Percentiles rank a stretch among this genome's conserved stretches.
These are phyloP conservation scores for Rhodotorula sp. DNA, from an alignment of 1,284 basidiomycete genomes.

Conservation along the genomic window DNA sequence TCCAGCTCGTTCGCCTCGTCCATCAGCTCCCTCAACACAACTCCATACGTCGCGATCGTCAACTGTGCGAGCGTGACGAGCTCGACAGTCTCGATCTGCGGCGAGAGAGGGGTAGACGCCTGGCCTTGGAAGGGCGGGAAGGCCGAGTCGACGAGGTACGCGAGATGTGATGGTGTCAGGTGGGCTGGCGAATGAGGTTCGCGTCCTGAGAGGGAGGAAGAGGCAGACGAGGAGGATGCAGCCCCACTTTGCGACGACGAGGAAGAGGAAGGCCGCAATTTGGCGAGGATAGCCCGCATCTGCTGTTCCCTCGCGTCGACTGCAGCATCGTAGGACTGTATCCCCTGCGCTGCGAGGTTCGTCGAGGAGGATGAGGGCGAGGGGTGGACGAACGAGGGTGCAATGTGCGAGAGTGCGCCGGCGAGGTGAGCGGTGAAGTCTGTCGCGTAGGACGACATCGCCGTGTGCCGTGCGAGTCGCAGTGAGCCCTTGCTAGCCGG, in stretches of 20 bases:
- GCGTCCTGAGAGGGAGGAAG: not conserved
- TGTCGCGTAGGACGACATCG: slow-evolving; percentile 19
- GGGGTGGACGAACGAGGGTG: slow-evolving; percentile 7
- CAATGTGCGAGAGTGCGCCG: slow-evolving; percentile 6
- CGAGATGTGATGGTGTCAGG: slow-evolving; percentile 5
- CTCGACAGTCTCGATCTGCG: slow-evolving; percentile 26
- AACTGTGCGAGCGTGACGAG: slow-evolving; percentile 36
- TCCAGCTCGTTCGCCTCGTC: slow-evolving; percentile 36
- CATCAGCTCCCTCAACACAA: slow-evolving; percentile 35
- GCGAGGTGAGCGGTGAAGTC: slow-evolving; percentile 13
- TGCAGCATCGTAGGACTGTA: not conserved
- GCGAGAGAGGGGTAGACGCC: not conserved
- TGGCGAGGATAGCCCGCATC: slow-evolving; percentile 14
- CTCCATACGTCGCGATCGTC: slow-evolving; percentile 27
- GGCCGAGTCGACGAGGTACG: slow-evolving; percentile 14
- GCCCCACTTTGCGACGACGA: not conserved
- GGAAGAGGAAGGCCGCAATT: slow-evolving; percentile 12
- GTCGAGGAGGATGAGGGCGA: not conserved
- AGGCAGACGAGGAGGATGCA: not conserved
- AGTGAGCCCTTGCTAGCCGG: no score
- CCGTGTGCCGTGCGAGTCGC: not conserved
- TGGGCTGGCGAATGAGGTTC: not conserved
- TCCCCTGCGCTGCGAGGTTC: not conserved
- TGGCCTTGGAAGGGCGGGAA: slow-evolving; percentile 32
- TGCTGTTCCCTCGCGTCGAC: not conserved